Conservation (phyloP, 2,329 filamentous ascomycete species). For the Plectosphaerella sp. region DNA sequence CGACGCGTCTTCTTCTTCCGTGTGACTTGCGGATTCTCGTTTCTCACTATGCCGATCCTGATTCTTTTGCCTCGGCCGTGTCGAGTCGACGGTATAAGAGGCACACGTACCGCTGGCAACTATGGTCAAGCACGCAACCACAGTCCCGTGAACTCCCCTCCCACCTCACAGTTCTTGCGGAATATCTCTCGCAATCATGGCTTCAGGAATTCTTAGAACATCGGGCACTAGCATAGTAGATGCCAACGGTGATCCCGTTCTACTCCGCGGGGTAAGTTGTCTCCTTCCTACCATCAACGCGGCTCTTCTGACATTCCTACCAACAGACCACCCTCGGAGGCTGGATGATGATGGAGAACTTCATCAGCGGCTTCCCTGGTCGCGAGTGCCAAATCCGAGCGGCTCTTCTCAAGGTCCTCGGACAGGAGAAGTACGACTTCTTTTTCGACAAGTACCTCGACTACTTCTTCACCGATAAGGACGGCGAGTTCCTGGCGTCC, state of each 20-base stretch:
- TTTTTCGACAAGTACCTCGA: constrained; percentile 55
- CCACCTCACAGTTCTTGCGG: too few species aligned
- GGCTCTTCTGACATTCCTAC: background rate
- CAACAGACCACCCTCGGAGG: constrained; percentile 22
- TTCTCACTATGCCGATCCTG: too few species aligned
- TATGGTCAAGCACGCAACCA: too few species aligned
- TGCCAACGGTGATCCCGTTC: constrained; percentile 33
- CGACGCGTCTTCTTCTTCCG: too few species aligned
- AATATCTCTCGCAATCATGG: background rate
- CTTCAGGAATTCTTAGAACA: constrained; percentile 9
- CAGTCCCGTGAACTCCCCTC: too few species aligned
- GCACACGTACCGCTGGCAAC: too few species aligned
- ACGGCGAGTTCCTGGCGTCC: constrained; percentile 53
- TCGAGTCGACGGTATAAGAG: too few species aligned
- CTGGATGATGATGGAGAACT: constrained; percentile 50
- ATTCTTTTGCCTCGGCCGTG: too few species aligned
- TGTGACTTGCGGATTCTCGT: too few species aligned
- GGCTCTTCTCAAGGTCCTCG: constrained; percentile 47
- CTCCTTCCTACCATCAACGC: too few species aligned
- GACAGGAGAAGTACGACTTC: constrained; percentile 51
- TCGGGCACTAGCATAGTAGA: constrained; percentile 32
- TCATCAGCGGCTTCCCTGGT: constrained; percentile 59
- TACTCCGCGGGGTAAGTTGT: constrained; percentile 29
- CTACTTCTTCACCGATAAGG: constrained; percentile 55
- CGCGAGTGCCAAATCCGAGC: constrained; percentile 52